Evolutionary conservation across 768 basidiomycete species (phyloP), one percentile per base, ranked within the genome.

Genomic region (Rubroboletus pulcherrimus): DNA sequence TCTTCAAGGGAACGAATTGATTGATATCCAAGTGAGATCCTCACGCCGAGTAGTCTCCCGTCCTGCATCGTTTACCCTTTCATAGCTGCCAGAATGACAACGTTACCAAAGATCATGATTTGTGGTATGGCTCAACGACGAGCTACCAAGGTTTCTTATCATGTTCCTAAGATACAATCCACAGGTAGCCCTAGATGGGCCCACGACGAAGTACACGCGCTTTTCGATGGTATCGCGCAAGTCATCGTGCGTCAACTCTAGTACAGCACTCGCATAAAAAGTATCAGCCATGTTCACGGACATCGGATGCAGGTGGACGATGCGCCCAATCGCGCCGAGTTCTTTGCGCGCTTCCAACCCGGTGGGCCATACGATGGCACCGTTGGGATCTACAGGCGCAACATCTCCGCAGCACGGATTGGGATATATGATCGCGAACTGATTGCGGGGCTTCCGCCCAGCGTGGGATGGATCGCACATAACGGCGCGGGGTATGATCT

Each of bases 401-500:
- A 79, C 62, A 58, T 70, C 40, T 78, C 77, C 17, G 72, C 74
- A 11, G 65, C 69, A 51, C 71, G 69, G 47, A 76, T 82, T 52
- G 81, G 80, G 15, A 62, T 75, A 21, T 82, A 79, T 49, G 80
- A 86, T 61, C 67, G 70, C 29, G 78, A 77, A 37, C 70, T 85
- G 43, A 67, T 96, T 58, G 69, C 77, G 39, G 81, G 77, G 0
- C 76, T 95, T 4, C 83, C 91, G 1, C 52, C 76, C 1, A 77
- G 76, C 26, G 78, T 93, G 48, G 83, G 84, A 68, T 93, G 87
- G 86, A 90, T 94, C 66, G 88, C 86, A 2, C 91, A 91, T 68
- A 93, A 91, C 51, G 92, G 90, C 15, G 91, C 93, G 0, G 92
- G 93, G 0, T 96, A 94, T 65, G 89, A 96, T 69, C 81, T 83